Evolutionary conservation across 306 rosid genomes (phyloP).

Genomic region (Lithocarpus polystachyus): DNA sequence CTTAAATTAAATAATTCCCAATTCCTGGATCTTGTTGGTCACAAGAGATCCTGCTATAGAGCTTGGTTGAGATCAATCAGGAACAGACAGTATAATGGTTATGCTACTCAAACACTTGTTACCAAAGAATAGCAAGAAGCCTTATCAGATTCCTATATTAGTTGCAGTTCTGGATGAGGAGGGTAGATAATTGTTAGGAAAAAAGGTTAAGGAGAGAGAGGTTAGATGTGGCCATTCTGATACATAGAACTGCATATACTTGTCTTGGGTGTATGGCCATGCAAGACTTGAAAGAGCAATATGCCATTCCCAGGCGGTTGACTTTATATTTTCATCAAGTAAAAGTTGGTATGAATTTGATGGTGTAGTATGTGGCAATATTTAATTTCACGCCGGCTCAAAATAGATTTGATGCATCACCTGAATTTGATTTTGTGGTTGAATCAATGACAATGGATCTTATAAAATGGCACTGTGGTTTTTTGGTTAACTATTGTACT

Average conservation of each 20-base stretch:
- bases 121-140: background rate
- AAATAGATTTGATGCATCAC: background rate
- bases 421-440: background rate
- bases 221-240: background rate
- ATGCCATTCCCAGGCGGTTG: background rate
- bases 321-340: background rate
- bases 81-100: background rate
- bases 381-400: background rate
- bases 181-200: background rate
- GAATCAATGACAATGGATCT: background rate
- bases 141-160: background rate
- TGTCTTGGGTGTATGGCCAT: background rate
- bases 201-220: background rate
- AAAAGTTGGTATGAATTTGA: background rate
- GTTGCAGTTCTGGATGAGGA: background rate
- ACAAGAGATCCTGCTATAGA: background rate
- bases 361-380: background rate
- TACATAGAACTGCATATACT: background rate
- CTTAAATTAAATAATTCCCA: background rate
- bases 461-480: background rate
- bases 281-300: background rate
- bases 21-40: background rate
- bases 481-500: background rate
- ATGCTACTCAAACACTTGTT: background rate
- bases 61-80: background rate